Conservation (phyloP, 176 grass and related monocot genomes). For the Eragrostis nindensis region DNA sequence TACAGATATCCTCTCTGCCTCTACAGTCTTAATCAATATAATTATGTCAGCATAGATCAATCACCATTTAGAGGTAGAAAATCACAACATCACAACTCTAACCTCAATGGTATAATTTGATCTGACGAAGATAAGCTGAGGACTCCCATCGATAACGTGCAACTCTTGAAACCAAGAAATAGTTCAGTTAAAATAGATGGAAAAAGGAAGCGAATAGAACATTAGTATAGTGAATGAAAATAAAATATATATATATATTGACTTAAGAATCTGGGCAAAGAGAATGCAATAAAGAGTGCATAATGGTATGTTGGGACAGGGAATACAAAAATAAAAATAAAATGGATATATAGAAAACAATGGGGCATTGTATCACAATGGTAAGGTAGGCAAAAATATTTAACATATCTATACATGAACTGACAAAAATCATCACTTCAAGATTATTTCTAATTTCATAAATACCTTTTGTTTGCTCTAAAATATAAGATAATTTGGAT, state of each 20-base stretch:
- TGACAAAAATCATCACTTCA: not conserved
- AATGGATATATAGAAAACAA: not conserved
- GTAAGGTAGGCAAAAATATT: not conserved
- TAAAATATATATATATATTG: not conserved
- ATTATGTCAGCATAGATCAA: conserved; percentile 6
- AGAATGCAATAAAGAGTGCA: conserved; percentile 3
- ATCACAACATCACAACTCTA: conserved; percentile 37
- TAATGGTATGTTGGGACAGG: not conserved
- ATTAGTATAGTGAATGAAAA: not conserved
- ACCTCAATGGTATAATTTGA: conserved; percentile 99
- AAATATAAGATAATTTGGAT: not conserved
- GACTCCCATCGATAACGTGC: conserved; percentile 95
- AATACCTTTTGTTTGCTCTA: not conserved
- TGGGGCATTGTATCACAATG: not conserved
- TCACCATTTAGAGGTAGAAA: conserved; percentile 21
- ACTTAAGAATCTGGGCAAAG: not conserved
- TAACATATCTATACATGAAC: not conserved
- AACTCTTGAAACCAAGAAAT: conserved; percentile 62
- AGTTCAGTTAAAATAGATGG: not conserved
- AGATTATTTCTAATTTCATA: not conserved
- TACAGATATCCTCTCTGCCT: conserved; percentile 97
- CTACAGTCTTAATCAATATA: conserved; percentile 80
- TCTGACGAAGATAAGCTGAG: conserved; percentile 98
- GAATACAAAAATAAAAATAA: not conserved
- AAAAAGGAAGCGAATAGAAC: conserved; percentile 10